Percentiles rank a stretch among this genome's conserved stretches.
phyloP scores from a whole-genome alignment of 2,329 filamentous ascomycete genomes.

The Nannizzia gypsea region DNA sequence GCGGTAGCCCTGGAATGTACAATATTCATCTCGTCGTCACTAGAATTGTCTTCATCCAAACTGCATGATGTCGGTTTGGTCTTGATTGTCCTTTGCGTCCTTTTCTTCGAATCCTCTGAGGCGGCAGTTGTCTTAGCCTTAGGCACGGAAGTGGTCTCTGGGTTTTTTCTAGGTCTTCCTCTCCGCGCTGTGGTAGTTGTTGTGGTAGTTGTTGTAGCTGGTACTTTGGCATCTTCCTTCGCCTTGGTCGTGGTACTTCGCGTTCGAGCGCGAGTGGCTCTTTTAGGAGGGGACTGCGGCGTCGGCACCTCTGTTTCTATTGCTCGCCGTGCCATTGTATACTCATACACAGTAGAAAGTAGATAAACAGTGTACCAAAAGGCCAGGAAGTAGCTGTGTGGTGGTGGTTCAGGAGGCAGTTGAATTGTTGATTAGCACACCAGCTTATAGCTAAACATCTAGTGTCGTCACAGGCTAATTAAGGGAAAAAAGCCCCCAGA shows the following conservation, averaged over 20 bases:
- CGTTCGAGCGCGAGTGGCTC: conserved; percentile 14
- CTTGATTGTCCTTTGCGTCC: conserved; percentile 6
- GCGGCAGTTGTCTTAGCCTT: neutral
- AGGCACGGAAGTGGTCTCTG: neutral
- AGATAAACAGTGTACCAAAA: too few relatives aligned
- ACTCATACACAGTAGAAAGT: neutral
- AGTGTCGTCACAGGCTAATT: neutral
- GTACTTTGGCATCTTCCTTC: neutral
- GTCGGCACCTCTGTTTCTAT: neutral
- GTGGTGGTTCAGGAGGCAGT: too few relatives aligned
- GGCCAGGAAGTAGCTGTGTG: too few relatives aligned
- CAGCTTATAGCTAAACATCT: too few relatives aligned
- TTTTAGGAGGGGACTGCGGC: conserved; percentile 12
- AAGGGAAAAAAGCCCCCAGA: neutral
- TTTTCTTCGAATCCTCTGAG: neutral
- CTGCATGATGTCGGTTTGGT: neutral
- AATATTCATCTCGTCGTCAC: conserved; percentile 16
- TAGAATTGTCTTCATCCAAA: conserved; percentile 7
- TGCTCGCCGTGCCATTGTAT: conserved; percentile 10
- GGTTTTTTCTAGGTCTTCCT: conserved; percentile 13
- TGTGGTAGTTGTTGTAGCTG: neutral
- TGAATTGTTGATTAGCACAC: too few relatives aligned
- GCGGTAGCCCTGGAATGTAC: conserved; percentile 6
- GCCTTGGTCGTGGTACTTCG: conserved; percentile 5
- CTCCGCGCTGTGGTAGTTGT: conserved; percentile 5